Evolutionary conservation across 2,329 filamentous ascomycete species (phyloP), one percentile per base, ranked within the genome.

Genomic region (Lasiodiplodia sp.): DNA sequence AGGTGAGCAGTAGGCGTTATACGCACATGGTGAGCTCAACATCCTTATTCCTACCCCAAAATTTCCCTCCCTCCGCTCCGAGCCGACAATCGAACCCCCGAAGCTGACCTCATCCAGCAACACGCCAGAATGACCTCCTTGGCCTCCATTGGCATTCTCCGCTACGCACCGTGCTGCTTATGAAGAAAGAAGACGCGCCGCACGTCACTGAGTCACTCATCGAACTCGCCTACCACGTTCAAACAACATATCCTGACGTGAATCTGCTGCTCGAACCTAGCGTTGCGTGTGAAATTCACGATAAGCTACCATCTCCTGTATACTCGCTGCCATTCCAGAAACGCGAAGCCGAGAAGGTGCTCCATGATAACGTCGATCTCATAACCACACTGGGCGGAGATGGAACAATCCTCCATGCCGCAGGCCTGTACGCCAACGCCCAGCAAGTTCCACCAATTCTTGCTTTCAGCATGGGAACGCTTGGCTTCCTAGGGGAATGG

Each of bases 401-500:
- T 79, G 94, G 94, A 70, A 97, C 94, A 2, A 95, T 97, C 66
- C 81, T 97, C 57, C 92, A 92, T 69, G 94, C 94, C 0, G 91
- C 93, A 2, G 94, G 92, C 66, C 86, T 97, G 5, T 98, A 96
- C 81, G 93, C 93, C 69, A 91, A 92, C 47, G 90, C 92, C 55
- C 85, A 87, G 2, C 89, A 89, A 53, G 95, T 99, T 0, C 96
- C 96, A 0, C 96, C 96, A 0, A 92, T 99, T 40, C 84, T 99
- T 8, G 94, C 93, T 1, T 99, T 99, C 77, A 97, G 94, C 77
- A 97, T 99, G 93, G 96, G 96, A 6, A 96, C 95, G 0, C 83
- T 99, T 0, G 96, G 96, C 0, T 99, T 99, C 73, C 83, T 99
- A 8, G 94, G 95, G 18, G 95, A 98, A 80, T 99, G 95, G 94